Evolutionary conservation across 257 asterid genomes (phyloP), one percentile per base, ranked within the genome.

Genomic region (Ligustrum vulgare): DNA sequence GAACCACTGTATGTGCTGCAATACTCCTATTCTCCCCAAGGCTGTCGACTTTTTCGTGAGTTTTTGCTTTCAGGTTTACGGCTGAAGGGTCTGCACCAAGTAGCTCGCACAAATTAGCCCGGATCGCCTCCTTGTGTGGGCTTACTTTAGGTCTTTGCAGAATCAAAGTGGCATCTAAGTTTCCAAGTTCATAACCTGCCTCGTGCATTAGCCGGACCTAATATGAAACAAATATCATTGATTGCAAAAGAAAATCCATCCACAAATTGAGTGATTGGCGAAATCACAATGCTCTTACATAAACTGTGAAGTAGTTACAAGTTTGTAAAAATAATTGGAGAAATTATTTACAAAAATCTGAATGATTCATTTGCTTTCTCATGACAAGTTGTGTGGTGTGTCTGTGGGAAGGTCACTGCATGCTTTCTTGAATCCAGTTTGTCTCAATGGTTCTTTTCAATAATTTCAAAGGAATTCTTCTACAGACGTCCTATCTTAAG

Each of bases 21-120:
- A 94, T 94, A 75, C 98, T 94, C 80, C 99, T 84, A 71, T 94
- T 94, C 84, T 94, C 99, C 75, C 98, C 99, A 1, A 92, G 97
- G 79, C 99, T 94, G 72, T 94, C 99, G 6, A 94, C 99, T 77
- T 91, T 94, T 86, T 94, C 99, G 39, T 94, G 99, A 69, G 99
- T 94, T 82, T 92, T 94, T 10, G 99, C 98, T 83, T 94, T 94
- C 65, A 94, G 85, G 81, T 94, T 94, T 43, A 94, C 97, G 18
- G 77, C 96, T 0, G 93, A 80, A 66, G 93, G 96, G 76, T 94
- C 96, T 2, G 97, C 97, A 15, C 96, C 94, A 5, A 92, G 89
- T 45, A 94, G 89, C 81, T 91, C 71, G 73, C 97, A 89, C 71
- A 92, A 75, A 75, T 94, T 94, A 66, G 84, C 74, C 80, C 98